These are phyloP conservation scores for Sporothrix brasiliensis DNA, from an alignment of 2,329 filamentous ascomycete genomes.

Conservation along the genomic window DNA sequence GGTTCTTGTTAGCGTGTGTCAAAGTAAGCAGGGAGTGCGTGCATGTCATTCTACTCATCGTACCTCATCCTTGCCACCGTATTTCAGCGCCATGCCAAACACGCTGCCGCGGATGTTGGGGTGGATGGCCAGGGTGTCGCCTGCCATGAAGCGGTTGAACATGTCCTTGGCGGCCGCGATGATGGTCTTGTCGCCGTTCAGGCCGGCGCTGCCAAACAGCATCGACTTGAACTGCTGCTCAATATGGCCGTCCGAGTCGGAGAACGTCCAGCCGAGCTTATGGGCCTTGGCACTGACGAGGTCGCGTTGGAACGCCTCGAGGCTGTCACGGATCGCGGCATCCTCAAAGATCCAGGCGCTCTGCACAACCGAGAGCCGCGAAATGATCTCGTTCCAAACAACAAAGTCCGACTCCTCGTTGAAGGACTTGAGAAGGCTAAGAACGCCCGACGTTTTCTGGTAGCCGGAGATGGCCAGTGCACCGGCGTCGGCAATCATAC, in stretches of 20 bases:
- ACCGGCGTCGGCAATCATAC: slow-evolving; percentile 92
- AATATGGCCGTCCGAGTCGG: slow-evolving; percentile 81
- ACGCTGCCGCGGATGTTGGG: slow-evolving; percentile 88
- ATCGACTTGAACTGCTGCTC: slow-evolving; percentile 93
- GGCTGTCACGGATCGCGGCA: slow-evolving; percentile 67
- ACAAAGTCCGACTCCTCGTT: slow-evolving; percentile 85
- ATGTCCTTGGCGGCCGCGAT: slow-evolving; percentile 83
- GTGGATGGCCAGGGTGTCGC: slow-evolving; percentile 80
- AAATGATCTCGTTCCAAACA: slow-evolving; percentile 90
- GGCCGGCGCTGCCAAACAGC: slow-evolving; percentile 81
- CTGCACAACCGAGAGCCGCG: slow-evolving; percentile 76
- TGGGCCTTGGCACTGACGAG: slow-evolving; percentile 80
- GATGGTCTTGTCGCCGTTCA: slow-evolving; percentile 76
- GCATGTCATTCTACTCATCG: slow-evolving; percentile 33
- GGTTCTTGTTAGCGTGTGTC: slow-evolving; percentile 6
- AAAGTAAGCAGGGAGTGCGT: not conserved
- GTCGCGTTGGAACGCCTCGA: slow-evolving; percentile 81
- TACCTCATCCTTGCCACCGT: slow-evolving; percentile 82
- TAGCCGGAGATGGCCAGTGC: slow-evolving; percentile 88
- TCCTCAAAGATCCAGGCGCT: slow-evolving; percentile 90
- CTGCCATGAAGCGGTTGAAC: slow-evolving; percentile 80
- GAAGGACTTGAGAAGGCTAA: slow-evolving; percentile 84
- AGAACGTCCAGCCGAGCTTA: slow-evolving; percentile 85
- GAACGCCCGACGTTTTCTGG: slow-evolving; percentile 86
- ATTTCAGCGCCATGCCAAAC: slow-evolving; percentile 79